A percentile compares a stretch with the other conserved stretches of the same genome.
These are phyloP conservation scores for Primulina huaijiensis DNA, from an alignment of 257 asterid genomes.

Conservation along the genomic window DNA sequence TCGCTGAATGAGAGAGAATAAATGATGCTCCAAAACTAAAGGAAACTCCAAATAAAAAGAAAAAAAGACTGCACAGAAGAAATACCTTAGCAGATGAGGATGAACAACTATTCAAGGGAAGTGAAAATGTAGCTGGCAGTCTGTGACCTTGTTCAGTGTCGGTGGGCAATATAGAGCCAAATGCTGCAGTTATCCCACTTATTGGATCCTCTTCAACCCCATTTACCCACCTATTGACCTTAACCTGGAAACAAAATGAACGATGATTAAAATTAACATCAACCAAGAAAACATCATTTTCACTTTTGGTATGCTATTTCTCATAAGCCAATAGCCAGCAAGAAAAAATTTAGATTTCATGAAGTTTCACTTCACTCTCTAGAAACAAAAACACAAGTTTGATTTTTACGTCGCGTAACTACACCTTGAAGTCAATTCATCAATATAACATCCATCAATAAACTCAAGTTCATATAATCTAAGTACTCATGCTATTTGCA, in stretches of 20 bases:
- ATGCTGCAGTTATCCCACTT: conserved; percentile 67
- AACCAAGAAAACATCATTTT: not conserved
- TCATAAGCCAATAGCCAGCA: not conserved
- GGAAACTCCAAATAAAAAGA: conserved; percentile 2
- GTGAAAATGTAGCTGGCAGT: conserved; percentile 45
- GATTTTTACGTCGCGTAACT: not conserved
- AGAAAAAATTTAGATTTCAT: not conserved
- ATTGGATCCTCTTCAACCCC: conserved; percentile 54
- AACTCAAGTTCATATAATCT: not conserved
- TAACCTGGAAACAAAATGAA: conserved; percentile 47
- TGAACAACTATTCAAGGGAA: conserved; percentile 64
- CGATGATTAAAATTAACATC: conserved; percentile 7
- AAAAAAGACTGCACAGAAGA: not conserved
- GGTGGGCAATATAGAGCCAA: conserved; percentile 69
- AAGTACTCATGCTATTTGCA: no score
- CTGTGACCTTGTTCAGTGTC: conserved; percentile 42
- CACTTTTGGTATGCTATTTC: not conserved
- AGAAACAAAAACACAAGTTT: conserved; percentile 6
- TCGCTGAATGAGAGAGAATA: not conserved
- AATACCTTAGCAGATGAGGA: conserved; percentile 54
- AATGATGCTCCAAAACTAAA: conserved; percentile 6
- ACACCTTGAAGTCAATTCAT: not conserved
- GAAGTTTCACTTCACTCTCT: not conserved
- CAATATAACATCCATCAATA: not conserved
- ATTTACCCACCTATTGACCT: conserved; percentile 62